phyloP scores from a whole-genome alignment of 345 rosid species.

The Nephelium lappaceum region DNA sequence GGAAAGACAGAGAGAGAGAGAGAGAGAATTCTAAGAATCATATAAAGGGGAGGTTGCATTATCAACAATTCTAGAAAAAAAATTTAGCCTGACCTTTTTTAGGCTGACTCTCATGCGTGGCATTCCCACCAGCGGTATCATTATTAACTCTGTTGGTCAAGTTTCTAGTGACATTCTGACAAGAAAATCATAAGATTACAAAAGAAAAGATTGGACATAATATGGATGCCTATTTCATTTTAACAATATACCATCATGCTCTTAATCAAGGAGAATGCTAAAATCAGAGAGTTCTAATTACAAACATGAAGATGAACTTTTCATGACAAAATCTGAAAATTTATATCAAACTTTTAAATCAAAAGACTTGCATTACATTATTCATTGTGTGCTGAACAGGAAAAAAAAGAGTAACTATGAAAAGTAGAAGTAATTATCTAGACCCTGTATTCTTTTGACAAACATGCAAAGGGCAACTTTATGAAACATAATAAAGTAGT shows the following conservation, averaged over 20 bases:
- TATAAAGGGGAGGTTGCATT: constrained; percentile 8
- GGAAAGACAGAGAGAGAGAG: constrained; percentile 10
- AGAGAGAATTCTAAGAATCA: constrained; percentile 3
- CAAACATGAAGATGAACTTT: background rate
- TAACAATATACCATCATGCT: background rate
- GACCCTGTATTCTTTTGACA: background rate
- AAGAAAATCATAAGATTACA: background rate
- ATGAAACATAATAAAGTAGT: background rate
- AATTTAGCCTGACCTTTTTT: constrained; percentile 38
- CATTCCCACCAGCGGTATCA: constrained; percentile 24
- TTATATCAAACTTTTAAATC: background rate
- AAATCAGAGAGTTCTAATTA: background rate
- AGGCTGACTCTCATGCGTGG: constrained; percentile 21
- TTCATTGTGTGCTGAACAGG: background rate
- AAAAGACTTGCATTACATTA: constrained; percentile 6
- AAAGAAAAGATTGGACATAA: constrained; percentile 10
- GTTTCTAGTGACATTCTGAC: constrained; percentile 40
- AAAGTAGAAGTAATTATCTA: background rate
- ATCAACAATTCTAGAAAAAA: constrained; percentile 5
- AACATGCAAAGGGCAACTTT: background rate
- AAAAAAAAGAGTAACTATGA: background rate
- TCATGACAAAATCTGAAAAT: background rate
- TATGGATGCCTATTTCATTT: background rate
- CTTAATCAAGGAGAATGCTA: background rate
- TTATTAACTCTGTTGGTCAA: constrained; percentile 34